Evolutionary conservation across 805 yeast genomes (phyloP).

Genomic region (Candida bentonensis): DNA sequence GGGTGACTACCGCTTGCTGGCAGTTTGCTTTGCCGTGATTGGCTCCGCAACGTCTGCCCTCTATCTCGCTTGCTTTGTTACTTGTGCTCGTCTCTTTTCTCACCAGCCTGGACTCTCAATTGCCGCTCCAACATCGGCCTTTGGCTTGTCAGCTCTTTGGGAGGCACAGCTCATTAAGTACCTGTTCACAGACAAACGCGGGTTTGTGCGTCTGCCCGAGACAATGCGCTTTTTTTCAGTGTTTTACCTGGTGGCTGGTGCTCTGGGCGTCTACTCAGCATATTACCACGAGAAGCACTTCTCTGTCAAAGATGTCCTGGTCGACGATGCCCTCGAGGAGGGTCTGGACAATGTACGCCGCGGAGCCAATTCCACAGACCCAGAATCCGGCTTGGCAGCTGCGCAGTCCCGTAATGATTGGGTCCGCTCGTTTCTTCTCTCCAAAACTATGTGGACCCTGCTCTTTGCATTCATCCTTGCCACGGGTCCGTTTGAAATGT

Average conservation of each 20-base stretch:
- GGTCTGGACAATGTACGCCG: too few relatives aligned
- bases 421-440: slow-evolving; percentile 27
- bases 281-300: not conserved
- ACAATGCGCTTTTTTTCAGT: slow-evolving; percentile 11
- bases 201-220: slow-evolving; percentile 8
- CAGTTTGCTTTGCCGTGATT: slow-evolving; percentile 19
- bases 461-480: slow-evolving; percentile 48
- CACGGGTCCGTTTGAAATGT: slow-evolving; percentile 78
- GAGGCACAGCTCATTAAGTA: slow-evolving; percentile 48
- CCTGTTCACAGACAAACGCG: slow-evolving; percentile 16
- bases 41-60: slow-evolving; percentile 27
- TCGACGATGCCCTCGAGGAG: slow-evolving; percentile 5
- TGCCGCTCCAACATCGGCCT: slow-evolving; percentile 76
- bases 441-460: slow-evolving; percentile 50
- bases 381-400: slow-evolving; percentile 1
- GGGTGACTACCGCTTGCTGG: slow-evolving; percentile 14
- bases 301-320: slow-evolving; percentile 1
- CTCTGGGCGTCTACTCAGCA: slow-evolving; percentile 10
- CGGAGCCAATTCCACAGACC: too few relatives aligned
- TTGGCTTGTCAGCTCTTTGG: slow-evolving; percentile 69
- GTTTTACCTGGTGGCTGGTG: slow-evolving; percentile 9
- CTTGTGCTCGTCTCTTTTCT: slow-evolving; percentile 81
- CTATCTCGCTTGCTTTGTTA: slow-evolving; percentile 26
- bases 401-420: slow-evolving; percentile 13
- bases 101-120: slow-evolving; percentile 65